Percentiles rank a stretch among this genome's conserved stretches.
These are phyloP conservation scores for Durotheca rogersii DNA, from an alignment of 495 filamentous ascomycete species.

Conservation along the genomic window DNA sequence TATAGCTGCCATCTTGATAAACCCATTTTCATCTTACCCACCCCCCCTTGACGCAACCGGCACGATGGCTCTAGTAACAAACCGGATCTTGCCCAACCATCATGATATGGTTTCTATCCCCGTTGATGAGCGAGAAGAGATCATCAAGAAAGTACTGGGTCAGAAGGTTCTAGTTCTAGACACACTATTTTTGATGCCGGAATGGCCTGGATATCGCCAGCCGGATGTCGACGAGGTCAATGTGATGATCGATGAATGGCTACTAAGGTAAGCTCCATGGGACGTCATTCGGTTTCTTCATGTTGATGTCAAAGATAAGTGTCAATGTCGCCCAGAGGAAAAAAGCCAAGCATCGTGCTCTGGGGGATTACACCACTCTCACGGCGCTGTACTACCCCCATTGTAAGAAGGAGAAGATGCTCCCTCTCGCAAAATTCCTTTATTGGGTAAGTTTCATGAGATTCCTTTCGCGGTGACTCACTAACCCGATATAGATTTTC, in stretches of 20 bases:
- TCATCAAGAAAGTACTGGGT: conserved; percentile 28
- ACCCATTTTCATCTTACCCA: not conserved
- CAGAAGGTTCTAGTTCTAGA: conserved; percentile 32
- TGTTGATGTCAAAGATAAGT: conserved; percentile 2
- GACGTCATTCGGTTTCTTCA: not conserved
- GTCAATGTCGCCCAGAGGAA: conserved; percentile 30
- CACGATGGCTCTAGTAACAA: conserved; percentile 24
- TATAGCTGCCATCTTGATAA: no score
- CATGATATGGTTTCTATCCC: not conserved
- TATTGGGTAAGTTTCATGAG: conserved; percentile 36
- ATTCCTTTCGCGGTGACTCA: no score
- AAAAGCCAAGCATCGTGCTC: conserved; percentile 32
- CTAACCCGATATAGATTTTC: conserved; percentile 25
- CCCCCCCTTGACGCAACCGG: not conserved
- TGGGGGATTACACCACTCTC: conserved; percentile 29
- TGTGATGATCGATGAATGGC: conserved; percentile 31
- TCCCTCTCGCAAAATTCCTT: conserved; percentile 26
- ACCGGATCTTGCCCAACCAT: conserved; percentile 3
- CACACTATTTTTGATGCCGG: conserved; percentile 32
- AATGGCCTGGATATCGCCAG: conserved; percentile 27
- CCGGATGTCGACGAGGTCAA: conserved; percentile 32
- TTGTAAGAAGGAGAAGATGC: conserved; percentile 32
- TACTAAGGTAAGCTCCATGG: conserved; percentile 17
- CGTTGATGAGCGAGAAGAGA: conserved; percentile 22
- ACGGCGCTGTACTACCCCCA: conserved; percentile 31